Base-by-base conservation (phyloP, 1,139 yeast genomes). In the Hyphopichia khmerensis region DNA sequence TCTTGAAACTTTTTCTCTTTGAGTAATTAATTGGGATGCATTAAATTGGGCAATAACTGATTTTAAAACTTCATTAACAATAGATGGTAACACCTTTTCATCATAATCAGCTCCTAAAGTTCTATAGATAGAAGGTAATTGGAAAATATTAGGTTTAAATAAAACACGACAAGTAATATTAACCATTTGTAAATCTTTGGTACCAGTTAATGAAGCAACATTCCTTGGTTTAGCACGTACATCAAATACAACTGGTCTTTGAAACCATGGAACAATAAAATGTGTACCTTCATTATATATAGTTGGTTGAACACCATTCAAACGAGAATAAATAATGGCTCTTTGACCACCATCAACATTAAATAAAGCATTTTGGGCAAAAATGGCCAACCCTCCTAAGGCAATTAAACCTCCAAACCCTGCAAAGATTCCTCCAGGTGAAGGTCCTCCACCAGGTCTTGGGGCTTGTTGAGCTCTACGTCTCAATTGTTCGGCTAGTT, bases 331-430 rank as follows among this genome's bases (percentile, higher is more conserved):
- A 35, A 93, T 79, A 57, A 93, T 90, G 24, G 97, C 99, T 63
- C 99, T 79, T 67, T 93, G 98, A 67, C 99, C 99, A 80, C 99
- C 99, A 64, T 93, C 98, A 46, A 93, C 99, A 63, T 90, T 91
- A 72, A 89, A 91, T 43, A 91, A 76, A 2, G 96, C 83, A 48
- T 87, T 79, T 57, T 87, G 87, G 31, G 84, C 72, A 39, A 84
- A 62, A 35, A 86, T 45, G 1, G 86, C 78, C 37, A 82, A 87
- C 41, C 87, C 93, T 45, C 93, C 95, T 31, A 90, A 69, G 23
- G 86, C 58, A 11, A 88, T 53, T 29, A 89, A 57, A 2, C 96
- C 96, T 21, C 95, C 95, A 33, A 83, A 59, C 9, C 97, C 96
- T 21, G 90, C 84, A 56, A 84, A 79, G 33, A 81, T 64, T 13